Evolutionary conservation across 345 rosid genomes (phyloP).

Genomic region (Crucihimalaya himalaica): DNA sequence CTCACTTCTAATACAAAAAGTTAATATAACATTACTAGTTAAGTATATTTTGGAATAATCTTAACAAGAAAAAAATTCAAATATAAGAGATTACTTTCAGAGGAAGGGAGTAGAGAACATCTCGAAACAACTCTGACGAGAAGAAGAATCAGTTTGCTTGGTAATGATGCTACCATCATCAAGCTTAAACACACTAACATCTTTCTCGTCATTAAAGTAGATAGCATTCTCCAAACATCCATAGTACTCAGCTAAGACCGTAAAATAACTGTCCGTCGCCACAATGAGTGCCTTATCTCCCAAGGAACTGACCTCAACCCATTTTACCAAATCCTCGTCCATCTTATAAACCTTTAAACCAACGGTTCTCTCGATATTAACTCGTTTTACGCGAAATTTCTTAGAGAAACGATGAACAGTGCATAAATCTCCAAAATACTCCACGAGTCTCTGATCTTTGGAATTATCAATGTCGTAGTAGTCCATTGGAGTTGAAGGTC

Average conservation of each 20-base stretch:
- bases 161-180: not conserved
- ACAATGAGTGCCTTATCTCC: conserved; percentile 5
- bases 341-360: not conserved
- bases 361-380: not conserved
- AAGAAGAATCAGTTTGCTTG: not conserved
- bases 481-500: not conserved
- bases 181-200: not conserved
- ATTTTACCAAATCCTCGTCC: not conserved
- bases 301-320: conserved; percentile 2
- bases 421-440: not conserved
- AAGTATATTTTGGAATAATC: too few relatives aligned
- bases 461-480: not conserved
- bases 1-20: too few relatives aligned
- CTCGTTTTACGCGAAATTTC: too few relatives aligned
- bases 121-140: not conserved
- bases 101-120: not conserved
- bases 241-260: not conserved
- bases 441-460: conserved; percentile 18
- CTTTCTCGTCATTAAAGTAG: not conserved
- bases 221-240: conserved; percentile 5
- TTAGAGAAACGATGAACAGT: not conserved
- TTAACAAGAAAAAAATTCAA: not conserved
- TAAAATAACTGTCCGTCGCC: not conserved
- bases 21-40: too few relatives aligned
- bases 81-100: not conserved